Evolutionary conservation across 768 basidiomycete species (phyloP).

Genomic region (Psilocybe cubensis): DNA sequence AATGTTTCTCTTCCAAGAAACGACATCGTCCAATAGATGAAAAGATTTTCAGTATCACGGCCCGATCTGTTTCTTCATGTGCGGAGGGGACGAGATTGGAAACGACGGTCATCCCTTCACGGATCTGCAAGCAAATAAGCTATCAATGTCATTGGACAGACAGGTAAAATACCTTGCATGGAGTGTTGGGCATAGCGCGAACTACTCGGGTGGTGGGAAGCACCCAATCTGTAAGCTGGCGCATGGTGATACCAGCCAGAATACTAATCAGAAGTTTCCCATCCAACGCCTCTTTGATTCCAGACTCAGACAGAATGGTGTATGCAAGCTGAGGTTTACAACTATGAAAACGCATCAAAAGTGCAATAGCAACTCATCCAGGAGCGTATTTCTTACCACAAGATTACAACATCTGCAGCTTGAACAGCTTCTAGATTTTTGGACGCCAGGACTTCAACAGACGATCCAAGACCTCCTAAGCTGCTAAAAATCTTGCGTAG

Average conservation of each 20-base stretch:
- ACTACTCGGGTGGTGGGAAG: conserved; percentile 80
- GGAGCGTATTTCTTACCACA: conserved; percentile 63
- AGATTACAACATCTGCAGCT: conserved; percentile 81
- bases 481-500: conserved; percentile 63
- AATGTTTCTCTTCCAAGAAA: conserved; percentile 97
- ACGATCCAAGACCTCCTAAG: conserved; percentile 60
- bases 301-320: conserved; percentile 69
- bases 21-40: conserved; percentile 95
- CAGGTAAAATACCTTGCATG: conserved; percentile 70
- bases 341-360: conserved; percentile 42
- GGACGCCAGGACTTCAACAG: conserved; percentile 71
- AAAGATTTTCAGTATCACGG: conserved; percentile 90
- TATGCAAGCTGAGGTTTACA: conserved; percentile 93
- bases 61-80: conserved; percentile 60
- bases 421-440: conserved; percentile 74
- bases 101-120: conserved; percentile 98
- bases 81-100: conserved; percentile 65
- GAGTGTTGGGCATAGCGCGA: conserved; percentile 98
- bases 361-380: not conserved
- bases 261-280: conserved; percentile 96
- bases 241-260: conserved; percentile 93
- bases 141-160: not conserved
- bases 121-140: conserved; percentile 63
- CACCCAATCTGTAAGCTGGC: conserved; percentile 79
- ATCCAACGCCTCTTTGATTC: conserved; percentile 81